Base-by-base conservation (phyloP, 805 yeast genomes). In the Spathaspora girioi region DNA sequence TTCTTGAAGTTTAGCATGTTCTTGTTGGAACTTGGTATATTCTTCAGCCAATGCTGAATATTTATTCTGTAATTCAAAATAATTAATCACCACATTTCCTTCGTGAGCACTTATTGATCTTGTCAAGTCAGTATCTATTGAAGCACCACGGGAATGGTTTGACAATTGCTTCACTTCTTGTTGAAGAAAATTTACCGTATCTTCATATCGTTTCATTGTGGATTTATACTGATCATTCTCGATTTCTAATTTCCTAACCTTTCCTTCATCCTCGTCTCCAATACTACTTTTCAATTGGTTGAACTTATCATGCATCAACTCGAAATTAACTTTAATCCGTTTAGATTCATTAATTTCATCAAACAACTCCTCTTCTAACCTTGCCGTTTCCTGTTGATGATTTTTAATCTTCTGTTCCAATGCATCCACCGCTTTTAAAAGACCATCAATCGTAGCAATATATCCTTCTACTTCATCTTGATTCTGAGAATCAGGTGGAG, bases 301-400 rank as follows among this genome's bases (percentile, higher is more conserved):
- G 45, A 64, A 64, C 43, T 65, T 64, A n/a, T 46, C 32, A 10
- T 59, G 49, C 14, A 65, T 59, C 11, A 51, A 38, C 12, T 53
- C 56, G 44, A 58, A 63, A 45, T 62, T 64, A 5, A 46, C 50
- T 51, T 56, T 62, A n/a, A 68, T 52, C 17, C 47, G 48, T 20
- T 54, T 52, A 5, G 67, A 57, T 29, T 61, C 61, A 40, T 61
- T 61, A 2, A 61, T 54, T 50, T 69, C 73, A 9, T 43, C 44
- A 12, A 44, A 45, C 27, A 69, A 54, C 5, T 62, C 62, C 10
- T 48, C 19, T 46, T 66, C 67, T 18, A 69, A 50, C 15, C 54
- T 52, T 12, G 54, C 49, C 1, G 62, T 57, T 31, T 63, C 58
- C 5, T 43, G 40, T 45, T 62, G 63, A 45, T 67, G 67, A 11